Evolutionary conservation across 352 stramenopile genomes (phyloP), one percentile per base, ranked within the genome.

Genomic region (Phytopythium delawarense): DNA sequence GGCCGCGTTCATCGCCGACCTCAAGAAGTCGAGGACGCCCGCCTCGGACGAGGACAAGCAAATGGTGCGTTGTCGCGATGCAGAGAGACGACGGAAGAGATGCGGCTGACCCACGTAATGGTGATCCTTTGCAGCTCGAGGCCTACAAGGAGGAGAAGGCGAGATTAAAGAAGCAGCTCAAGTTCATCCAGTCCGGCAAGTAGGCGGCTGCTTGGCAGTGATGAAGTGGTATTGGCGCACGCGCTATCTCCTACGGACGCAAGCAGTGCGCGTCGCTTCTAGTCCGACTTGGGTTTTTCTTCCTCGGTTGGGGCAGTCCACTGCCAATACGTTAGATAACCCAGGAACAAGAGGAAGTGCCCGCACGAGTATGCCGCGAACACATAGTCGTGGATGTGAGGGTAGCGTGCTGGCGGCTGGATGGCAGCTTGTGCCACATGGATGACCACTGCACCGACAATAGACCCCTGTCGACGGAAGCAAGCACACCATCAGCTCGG

Each of bases 91-190:
- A 30, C 8, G 21, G 40, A 57, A 37, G n/a, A 34, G 21, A 7
- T 9, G 35, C 15, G 20, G 4, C 15, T 35, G n/a, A 57, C 39
- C 2, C 7, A 7, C 1, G 15, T 28, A 2, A 5, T 32, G 20
- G 12, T 7, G 18, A 28, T 2, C 32, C 20, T 16, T 39, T 57
- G 5, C 62, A 94, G 85, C 45, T 90, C 42, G 76, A 93, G 77
- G 84, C 83, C 37, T 94, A 88, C 70, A 93, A 93, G 63, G 81
- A 92, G 61, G 87, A 95, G 63, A 95, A 95, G 62, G 74, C 83
- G 23, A 75, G 84, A 68, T 64, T 94, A 64, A 92, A 95, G 65
- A 88, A 92, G 66, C 76, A 95, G 67, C 81, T 95, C 61, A 90
- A 91, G 68, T 80, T 88, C 40, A 48, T 92, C 61, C 79, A 87